Conservation (phyloP, 306 rosid species). For the Abrus precatorius region DNA sequence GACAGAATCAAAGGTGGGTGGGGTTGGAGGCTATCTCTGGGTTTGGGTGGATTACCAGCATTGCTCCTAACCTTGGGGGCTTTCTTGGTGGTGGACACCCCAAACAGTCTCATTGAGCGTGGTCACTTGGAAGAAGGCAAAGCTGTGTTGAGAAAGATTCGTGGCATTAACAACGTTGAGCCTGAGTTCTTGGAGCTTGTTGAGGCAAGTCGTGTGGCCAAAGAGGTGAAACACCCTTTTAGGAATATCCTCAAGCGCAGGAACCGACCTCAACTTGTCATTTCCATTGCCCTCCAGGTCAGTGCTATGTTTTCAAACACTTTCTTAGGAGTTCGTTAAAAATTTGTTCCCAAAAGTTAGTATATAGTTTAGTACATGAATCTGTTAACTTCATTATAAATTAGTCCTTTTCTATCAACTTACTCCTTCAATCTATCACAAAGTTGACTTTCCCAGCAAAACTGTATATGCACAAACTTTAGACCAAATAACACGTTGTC, state of each 20-base stretch:
- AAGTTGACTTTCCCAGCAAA: too few relatives aligned
- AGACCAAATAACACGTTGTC: background rate
- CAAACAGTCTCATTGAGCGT: constrained; percentile 85
- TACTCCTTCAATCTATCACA: too few relatives aligned
- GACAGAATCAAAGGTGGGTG: constrained; percentile 80
- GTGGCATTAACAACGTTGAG: constrained; percentile 79
- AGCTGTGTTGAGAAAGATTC: constrained; percentile 65
- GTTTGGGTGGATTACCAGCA: constrained; percentile 86
- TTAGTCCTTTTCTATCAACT: too few relatives aligned
- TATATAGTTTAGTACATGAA: background rate
- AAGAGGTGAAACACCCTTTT: constrained; percentile 80
- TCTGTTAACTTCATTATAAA: background rate
- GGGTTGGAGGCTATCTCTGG: constrained; percentile 96
- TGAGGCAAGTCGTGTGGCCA: constrained; percentile 78
- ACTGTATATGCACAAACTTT: background rate
- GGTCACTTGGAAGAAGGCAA: constrained; percentile 87
- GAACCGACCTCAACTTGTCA: constrained; percentile 80
- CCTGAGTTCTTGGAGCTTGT: constrained; percentile 83
- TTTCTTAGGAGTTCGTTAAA: background rate
- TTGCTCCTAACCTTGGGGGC: constrained; percentile 78
- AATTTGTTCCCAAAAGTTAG: background rate
- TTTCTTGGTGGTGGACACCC: constrained; percentile 84
- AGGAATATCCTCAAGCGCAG: constrained; percentile 68
- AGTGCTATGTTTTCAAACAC: background rate
- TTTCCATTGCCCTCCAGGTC: constrained; percentile 81